Evolutionary conservation across 306 rosid species (phyloP).

Genomic region (Potentilla sterilis): DNA sequence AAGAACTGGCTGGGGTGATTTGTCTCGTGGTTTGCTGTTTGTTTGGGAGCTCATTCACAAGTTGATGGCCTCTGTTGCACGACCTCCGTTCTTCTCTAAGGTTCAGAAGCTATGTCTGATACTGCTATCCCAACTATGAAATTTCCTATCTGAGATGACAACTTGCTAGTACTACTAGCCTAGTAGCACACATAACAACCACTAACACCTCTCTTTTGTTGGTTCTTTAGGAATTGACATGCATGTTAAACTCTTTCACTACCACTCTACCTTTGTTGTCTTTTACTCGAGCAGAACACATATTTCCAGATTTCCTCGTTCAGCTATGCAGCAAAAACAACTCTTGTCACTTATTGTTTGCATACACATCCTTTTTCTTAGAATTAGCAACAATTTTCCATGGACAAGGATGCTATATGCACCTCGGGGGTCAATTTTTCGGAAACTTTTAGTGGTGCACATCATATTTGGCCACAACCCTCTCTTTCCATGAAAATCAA

Average conservation of each 20-base stretch:
- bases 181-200: background rate
- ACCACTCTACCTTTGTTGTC: background rate
- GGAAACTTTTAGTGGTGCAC: background rate
- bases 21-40: background rate
- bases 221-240: constrained; percentile 2
- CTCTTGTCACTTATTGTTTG: background rate
- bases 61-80: background rate
- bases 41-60: background rate
- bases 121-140: background rate
- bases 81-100: background rate
- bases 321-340: background rate
- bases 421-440: background rate
- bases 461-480: background rate
- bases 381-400: background rate
- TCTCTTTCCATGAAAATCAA: background rate
- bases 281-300: background rate
- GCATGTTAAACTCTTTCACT: background rate
- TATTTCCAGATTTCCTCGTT: background rate
- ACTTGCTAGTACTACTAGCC: too few species aligned
- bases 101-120: background rate
- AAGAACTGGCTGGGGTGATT: background rate
- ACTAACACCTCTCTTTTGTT: background rate
- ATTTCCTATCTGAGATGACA: background rate
- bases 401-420: background rate
- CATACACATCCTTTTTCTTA: background rate